Base-by-base conservation (phyloP, 106 monocot genomes). In the Platanthera zijinensis region DNA sequence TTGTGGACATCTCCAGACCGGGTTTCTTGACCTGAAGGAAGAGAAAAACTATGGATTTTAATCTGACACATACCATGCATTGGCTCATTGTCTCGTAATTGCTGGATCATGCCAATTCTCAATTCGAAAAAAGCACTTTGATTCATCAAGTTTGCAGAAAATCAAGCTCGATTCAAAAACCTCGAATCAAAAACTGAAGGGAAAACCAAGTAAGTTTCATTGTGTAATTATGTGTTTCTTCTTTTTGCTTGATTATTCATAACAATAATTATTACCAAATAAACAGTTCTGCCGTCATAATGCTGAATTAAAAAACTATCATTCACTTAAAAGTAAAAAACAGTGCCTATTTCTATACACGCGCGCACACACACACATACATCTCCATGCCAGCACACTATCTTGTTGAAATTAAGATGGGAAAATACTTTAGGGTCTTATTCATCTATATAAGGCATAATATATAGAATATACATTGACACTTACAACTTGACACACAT, bases 1-100 rank as follows among this genome's bases (percentile, higher is more conserved):
- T 87, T 63, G 97, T 99, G 22, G 93, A 89, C 97, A 99, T 99
- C 14, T 94, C 94, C 48, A 99, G 75, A 71, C 97, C 97, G 75
- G 97, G 97, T 78, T 94, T 94, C 79, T 99, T 99, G 47, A 99
- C 91, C 97, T 99, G 82, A 74, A 83, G 5, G 74, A 75, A 72
- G 76, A 30, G 46, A 25, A 72, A 19, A 61, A 17, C 1, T 53
- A 6, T 17, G 18, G 12, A 69, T 47, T 2, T 69, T n/a, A 17
- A 14, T 46, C 10, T 69, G 4, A 46, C 30, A 7, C 30, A 28
- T 10, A 64, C 30, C 64, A 64, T n/a, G 18, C n/a, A 3, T 12
- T 54, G 54, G 17, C 19, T 6, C n/a, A 19, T 57, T 57, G 57
- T 57, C 19, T 18, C 18, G 17, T 57, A 19, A 17, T 57, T 57